These are phyloP conservation scores for Candida nonsorbophila DNA, from an alignment of 805 yeast species.

Conservation along the genomic window DNA sequence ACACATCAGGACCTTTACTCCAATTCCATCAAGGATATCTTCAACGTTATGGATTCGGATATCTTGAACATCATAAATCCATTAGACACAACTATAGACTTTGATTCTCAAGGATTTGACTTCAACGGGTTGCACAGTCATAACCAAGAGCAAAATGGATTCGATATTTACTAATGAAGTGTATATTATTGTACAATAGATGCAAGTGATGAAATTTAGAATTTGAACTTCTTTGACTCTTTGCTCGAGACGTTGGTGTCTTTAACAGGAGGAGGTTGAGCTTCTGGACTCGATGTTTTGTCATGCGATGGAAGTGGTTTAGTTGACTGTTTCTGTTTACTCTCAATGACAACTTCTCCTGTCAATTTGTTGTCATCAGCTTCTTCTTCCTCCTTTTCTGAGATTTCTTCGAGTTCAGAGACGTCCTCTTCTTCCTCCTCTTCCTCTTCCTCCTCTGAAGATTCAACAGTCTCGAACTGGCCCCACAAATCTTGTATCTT, in stretches of 20 bases:
- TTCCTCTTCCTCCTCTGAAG: slow-evolving; percentile 41
- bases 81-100: slow-evolving; percentile 16
- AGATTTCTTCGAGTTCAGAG: slow-evolving; percentile 23
- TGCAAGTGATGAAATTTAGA: slow-evolving; percentile 1
- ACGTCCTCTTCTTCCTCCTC: slow-evolving; percentile 51
- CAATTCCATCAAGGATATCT: slow-evolving; percentile 18
- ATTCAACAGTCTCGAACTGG: slow-evolving; percentile 22
- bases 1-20: slow-evolving; percentile 1
- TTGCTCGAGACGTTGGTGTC: too few species aligned
- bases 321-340: slow-evolving; percentile 2
- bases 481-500: slow-evolving; percentile 27
- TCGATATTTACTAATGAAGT: not conserved
- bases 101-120: slow-evolving; percentile 4
- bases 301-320: too few species aligned
- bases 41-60: slow-evolving; percentile 26
- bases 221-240: slow-evolving; percentile 1
- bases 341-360: slow-evolving; percentile 3
- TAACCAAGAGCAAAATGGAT: slow-evolving; percentile 1
- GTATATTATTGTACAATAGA: not conserved
- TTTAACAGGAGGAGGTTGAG: too few species aligned
- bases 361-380: slow-evolving; percentile 49
- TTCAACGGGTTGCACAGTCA: not conserved
- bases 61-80: slow-evolving; percentile 23
- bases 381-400: slow-evolving; percentile 47
- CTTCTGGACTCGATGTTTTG: too few species aligned